These are phyloP conservation scores for Yarrowia yakushimensis DNA, from an alignment of 805 yeast genomes.

Conservation along the genomic window DNA sequence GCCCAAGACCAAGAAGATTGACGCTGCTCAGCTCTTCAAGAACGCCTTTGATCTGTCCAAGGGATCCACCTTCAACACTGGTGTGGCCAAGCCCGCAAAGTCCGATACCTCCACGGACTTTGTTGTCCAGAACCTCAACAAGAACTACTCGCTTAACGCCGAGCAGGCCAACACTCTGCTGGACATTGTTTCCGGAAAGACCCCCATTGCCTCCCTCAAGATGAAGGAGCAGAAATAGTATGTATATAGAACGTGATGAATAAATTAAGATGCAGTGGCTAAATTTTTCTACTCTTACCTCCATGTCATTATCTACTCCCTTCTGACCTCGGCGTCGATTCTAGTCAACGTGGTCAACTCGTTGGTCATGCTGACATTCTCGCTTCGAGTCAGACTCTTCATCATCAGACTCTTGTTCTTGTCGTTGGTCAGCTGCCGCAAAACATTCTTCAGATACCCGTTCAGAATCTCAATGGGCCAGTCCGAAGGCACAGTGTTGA, in stretches of 20 bases:
- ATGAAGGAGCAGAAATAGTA: conserved; percentile 25
- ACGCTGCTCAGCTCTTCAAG: neutral
- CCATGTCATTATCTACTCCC: neutral
- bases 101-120: neutral
- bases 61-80: conserved; percentile 8
- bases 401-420: conserved; percentile 29
- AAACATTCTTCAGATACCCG: conserved; percentile 30
- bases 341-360: conserved; percentile 23
- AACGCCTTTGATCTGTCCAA: neutral
- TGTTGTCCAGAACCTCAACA: conserved; percentile 3
- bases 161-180: conserved; percentile 12
- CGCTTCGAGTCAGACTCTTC: conserved; percentile 30
- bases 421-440: conserved; percentile 27
- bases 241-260: conserved; percentile 12
- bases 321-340: conserved; percentile 1
- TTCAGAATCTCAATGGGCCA: conserved; percentile 38
- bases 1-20: neutral
- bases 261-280: neutral
- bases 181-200: conserved; percentile 29
- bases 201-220: conserved; percentile 27
- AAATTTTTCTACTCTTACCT: too few species aligned
- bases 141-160: conserved; percentile 12
- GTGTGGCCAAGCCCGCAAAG: conserved; percentile 17
- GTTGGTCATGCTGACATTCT: conserved; percentile 26
- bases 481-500: conserved; percentile 33